Evolutionary conservation across 805 yeast genomes (phyloP).

Genomic region (Nakazawaea siamensis): DNA sequence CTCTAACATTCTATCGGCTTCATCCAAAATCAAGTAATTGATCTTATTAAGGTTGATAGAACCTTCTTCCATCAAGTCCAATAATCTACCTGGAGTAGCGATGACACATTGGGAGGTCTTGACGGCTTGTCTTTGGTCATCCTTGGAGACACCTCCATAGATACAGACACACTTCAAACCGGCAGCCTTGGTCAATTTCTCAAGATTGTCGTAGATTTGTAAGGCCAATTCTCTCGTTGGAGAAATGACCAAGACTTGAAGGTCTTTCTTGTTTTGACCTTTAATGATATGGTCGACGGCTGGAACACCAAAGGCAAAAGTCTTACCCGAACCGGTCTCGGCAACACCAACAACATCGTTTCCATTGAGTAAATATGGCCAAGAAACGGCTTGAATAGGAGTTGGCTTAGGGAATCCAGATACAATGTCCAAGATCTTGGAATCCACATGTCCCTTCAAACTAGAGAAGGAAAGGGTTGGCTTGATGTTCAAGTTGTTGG

Average conservation of each 20-base stretch:
- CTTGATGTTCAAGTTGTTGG: slow-evolving; percentile 37
- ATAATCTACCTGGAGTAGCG: slow-evolving; percentile 97
- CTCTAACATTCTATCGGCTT: slow-evolving; percentile 98
- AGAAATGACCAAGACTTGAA: slow-evolving; percentile 77
- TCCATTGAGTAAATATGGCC: slow-evolving; percentile 81
- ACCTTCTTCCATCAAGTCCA: slow-evolving; percentile 87
- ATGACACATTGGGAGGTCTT: slow-evolving; percentile 70
- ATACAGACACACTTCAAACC: slow-evolving; percentile 71
- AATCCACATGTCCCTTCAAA: slow-evolving; percentile 38
- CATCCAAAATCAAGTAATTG: slow-evolving; percentile 83
- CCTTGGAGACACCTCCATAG: slow-evolving; percentile 97
- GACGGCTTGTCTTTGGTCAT: slow-evolving; percentile 72
- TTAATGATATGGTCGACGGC: slow-evolving; percentile 68
- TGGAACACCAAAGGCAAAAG: slow-evolving; percentile 96
- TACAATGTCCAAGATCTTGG: slow-evolving; percentile 51
- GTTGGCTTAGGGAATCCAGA: slow-evolving; percentile 83
- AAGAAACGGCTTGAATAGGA: slow-evolving; percentile 89
- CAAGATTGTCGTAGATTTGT: slow-evolving; percentile 83
- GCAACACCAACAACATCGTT: slow-evolving; percentile 95
- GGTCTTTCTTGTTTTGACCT: slow-evolving; percentile 32
- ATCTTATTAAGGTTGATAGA: slow-evolving; percentile 61
- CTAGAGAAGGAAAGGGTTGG: slow-evolving; percentile 68
- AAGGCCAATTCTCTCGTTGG: slow-evolving; percentile 98
- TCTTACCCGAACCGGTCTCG: slow-evolving; percentile 97
- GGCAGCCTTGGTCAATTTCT: slow-evolving; percentile 50